Conservation (phyloP, 495 filamentous ascomycete species). For the Polyplosphaeria fusca region DNA sequence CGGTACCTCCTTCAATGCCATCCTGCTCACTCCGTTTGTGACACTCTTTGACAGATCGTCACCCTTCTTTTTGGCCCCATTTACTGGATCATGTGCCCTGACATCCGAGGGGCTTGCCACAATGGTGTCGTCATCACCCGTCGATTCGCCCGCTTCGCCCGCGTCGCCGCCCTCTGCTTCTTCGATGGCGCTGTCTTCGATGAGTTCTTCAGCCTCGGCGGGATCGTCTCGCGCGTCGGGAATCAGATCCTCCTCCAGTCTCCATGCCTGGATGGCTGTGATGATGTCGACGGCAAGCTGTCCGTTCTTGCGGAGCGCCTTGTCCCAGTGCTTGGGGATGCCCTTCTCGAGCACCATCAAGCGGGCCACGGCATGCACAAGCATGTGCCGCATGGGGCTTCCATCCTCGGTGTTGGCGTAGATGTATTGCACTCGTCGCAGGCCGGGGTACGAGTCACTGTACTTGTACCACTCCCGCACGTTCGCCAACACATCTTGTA, state of each 20-base stretch:
- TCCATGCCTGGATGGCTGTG: conserved; percentile 48
- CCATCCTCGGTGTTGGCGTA: conserved; percentile 49
- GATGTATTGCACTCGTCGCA: conserved; percentile 52
- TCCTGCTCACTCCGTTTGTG: conserved; percentile 6
- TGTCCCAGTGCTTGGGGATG: conserved; percentile 50
- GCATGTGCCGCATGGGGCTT: conserved; percentile 49
- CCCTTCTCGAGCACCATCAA: conserved; percentile 41
- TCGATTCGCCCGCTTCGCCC: conserved; percentile 26
- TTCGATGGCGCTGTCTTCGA: conserved; percentile 16
- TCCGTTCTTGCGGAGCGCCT: conserved; percentile 49
- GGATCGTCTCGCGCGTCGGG: conserved; percentile 47
- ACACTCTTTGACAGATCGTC: conserved; percentile 8
- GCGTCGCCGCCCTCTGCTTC: conserved; percentile 34
- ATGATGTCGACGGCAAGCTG: conserved; percentile 51
- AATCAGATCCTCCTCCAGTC: conserved; percentile 42
- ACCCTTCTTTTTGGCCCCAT: conserved; percentile 4
- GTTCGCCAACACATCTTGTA: conserved; percentile 42
- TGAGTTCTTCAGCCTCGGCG: conserved; percentile 33
- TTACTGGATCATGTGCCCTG: neutral
- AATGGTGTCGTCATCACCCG: conserved; percentile 31
- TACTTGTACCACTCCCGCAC: conserved; percentile 48
- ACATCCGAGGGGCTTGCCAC: conserved; percentile 4
- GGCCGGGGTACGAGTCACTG: conserved; percentile 46
- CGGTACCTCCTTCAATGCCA: conserved; percentile 19
- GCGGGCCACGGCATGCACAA: conserved; percentile 46